Conservation (phyloP, 257 asterid species). For the Nicotiana sylvestris region DNA sequence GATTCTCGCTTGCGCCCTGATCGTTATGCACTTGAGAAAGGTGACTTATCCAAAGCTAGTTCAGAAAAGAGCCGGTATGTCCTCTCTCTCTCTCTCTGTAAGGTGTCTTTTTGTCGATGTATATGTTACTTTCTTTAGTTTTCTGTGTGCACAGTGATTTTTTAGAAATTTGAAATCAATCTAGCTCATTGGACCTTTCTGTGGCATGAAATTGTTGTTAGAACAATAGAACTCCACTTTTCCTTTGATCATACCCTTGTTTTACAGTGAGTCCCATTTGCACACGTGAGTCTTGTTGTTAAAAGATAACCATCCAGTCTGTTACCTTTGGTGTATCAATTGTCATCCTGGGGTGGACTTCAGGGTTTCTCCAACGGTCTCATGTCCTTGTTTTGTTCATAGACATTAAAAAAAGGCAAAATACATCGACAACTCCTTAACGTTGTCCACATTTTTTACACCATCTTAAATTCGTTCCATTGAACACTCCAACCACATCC, state of each 20-base stretch:
- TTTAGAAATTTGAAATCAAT: background rate
- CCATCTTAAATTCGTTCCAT: too few species aligned
- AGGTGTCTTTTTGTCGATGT: background rate
- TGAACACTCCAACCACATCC: too few species aligned
- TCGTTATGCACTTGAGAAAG: conserved; percentile 94
- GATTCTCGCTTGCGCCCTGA: conserved; percentile 99
- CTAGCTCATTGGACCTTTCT: background rate
- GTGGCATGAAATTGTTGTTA: background rate
- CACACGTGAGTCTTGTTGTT: background rate
- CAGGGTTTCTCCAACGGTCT: background rate
- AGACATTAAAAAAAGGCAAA: background rate
- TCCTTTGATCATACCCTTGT: background rate
- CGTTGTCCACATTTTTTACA: too few species aligned
- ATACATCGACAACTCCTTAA: too few species aligned
- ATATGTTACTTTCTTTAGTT: background rate
- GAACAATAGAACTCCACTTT: background rate
- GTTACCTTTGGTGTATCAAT: background rate
- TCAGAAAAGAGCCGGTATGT: conserved; percentile 85
- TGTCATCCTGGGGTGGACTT: background rate
- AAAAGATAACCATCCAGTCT: background rate
- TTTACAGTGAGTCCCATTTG: background rate
- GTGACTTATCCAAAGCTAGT: conserved; percentile 89
- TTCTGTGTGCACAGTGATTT: background rate
- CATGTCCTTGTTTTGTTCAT: background rate
- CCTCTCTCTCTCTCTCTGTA: background rate